Evolutionary conservation across 106 monocot species (phyloP), one percentile per base, ranked within the genome.

Genomic region (Platanthera zijinensis): DNA sequence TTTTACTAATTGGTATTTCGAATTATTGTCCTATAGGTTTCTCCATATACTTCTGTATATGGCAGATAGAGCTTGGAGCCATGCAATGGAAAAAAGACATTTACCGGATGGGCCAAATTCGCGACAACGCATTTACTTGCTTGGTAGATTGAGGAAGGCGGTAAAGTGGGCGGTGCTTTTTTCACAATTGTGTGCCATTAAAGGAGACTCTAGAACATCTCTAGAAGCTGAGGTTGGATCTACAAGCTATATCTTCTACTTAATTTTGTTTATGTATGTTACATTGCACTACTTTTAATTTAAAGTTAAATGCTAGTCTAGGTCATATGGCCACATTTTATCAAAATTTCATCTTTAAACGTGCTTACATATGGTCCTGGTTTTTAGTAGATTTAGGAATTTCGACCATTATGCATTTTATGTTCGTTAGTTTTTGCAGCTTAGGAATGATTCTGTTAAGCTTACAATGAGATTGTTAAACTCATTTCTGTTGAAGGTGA

Each of bases 1-100:
- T 32, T 30, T 66, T 32, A 10, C 32, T 66, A 32, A 66, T 66
- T 32, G 2, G 25, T 39, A 66, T 70, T 70, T 62, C n/a, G 2
- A 49, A 28, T 80, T 45, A 62, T 66, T 78, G 52, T 52, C 25
- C 17, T 52, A 82, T 81, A 97, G 97, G 88, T 94, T 84, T 85
- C 93, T 99, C 78, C 97, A 99, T 74, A 76, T 99, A 52, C 86
- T 99, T 57, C 82, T 99, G 14, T 94, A 99, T 64, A 92, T 92
- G 97, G 91, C 97, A 45, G 97, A 99, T 73, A 89, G 97, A 77
- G 97, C 97, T 71, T 99, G 97, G 97, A 94, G 97, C 73, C 91
- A 99, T 90, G 97, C 97, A 48, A 99, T 99, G 97, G 97, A 99
- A 71, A 99, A 99, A 83, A 94, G 89, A 54, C 90, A 90, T 47